Evolutionary conservation across 306 rosid species (phyloP), one percentile per base, ranked within the genome.

Genomic region (Trifolium pratense): DNA sequence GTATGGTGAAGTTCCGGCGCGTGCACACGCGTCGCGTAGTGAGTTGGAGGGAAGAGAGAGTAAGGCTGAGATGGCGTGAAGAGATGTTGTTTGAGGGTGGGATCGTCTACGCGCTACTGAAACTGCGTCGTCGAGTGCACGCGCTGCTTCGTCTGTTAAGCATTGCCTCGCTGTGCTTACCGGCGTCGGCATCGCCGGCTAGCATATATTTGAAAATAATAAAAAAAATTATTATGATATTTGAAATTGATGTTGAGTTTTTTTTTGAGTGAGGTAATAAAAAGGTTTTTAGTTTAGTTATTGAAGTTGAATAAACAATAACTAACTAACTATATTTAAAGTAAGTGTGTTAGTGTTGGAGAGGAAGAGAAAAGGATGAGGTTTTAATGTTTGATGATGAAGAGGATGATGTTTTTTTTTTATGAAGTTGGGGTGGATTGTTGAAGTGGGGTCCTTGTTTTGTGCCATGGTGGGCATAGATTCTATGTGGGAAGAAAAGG

Each of bases 111-210:
- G 93, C 52, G 99, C 96, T 13, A 95, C 96, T 0, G 86, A 74
- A 1, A 90, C 97, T 0, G 99, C 95, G 3, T 91, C 96, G 79
- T 95, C 93, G 0, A 95, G 74, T 0, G 91, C 95, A 48, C 96
- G 91, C 49, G 89, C 96, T 21, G 99, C 95, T 42, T 95, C 97
- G 0, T 95, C 97, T 21, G 97, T 89, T 53, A 95, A 84, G 76
- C 91, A 91, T 88, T 95, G 96, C 92, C 93, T 86, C 70, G 97
- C 99, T 32, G 83, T 73, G 82, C 89, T 87, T 9, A 95, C 96
- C 97, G 97, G 93, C 97, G 97, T 91, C 68, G 96, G 99, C 99
- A 95, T 95, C 93, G 93, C 97, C 96, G 96, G 96, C 81, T 53
- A 84, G 86, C 97, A 84, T 85, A 75, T 72, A 65, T 23, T 31